phyloP scores from a whole-genome alignment of 2,329 filamentous ascomycete genomes.

The Aspergillus awamori region DNA sequence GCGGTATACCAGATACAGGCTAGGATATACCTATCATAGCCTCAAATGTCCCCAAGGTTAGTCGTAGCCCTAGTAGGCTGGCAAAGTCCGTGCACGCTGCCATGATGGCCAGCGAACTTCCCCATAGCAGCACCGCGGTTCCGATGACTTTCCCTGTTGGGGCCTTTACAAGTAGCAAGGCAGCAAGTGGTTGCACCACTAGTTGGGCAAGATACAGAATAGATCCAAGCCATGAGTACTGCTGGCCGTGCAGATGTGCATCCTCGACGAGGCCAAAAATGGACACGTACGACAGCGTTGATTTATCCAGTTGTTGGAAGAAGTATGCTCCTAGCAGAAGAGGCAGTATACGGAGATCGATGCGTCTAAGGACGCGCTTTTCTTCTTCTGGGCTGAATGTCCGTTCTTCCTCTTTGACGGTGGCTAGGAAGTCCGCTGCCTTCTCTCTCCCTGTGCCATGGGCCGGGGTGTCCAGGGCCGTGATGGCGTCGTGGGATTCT shows the following conservation, averaged over 20 bases:
- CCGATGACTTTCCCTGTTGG: conserved; percentile 60
- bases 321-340: conserved; percentile 60
- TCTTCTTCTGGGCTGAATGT: conserved; percentile 55
- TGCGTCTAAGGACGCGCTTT: conserved; percentile 37
- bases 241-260: conserved; percentile 50
- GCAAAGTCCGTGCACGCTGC: conserved; percentile 54
- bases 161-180: conserved; percentile 44
- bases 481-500: conserved; percentile 14
- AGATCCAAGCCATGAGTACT: conserved; percentile 64
- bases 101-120: conserved; percentile 54
- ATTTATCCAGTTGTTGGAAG: conserved; percentile 60
- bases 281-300: conserved; percentile 24
- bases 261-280: conserved; percentile 50
- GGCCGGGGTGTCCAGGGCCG: not conserved
- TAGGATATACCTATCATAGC: conserved; percentile 25
- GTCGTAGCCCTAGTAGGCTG: conserved; percentile 50
- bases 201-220: conserved; percentile 65
- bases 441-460: conserved; percentile 8
- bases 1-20: not conserved
- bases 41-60: conserved; percentile 47
- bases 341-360: conserved; percentile 55
- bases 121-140: conserved; percentile 59
- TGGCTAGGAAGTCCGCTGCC: conserved; percentile 19
- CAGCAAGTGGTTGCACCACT: conserved; percentile 59
- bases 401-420: conserved; percentile 7